These are phyloP conservation scores for Scheffersomyces titani DNA, from an alignment of 1,139 yeast genomes.

Conservation along the genomic window DNA sequence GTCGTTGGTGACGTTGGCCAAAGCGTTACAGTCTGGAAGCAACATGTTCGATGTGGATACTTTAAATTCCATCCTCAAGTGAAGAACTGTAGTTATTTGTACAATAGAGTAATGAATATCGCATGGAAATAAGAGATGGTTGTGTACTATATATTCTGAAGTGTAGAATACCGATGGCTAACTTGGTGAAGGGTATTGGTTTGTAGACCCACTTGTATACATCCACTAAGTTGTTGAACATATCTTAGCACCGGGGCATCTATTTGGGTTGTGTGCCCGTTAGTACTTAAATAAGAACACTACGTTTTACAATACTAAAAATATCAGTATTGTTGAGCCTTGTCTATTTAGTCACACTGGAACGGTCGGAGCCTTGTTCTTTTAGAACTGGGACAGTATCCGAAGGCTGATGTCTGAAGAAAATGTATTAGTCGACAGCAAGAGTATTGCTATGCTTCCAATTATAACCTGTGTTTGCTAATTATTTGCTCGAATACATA, in stretches of 20 bases:
- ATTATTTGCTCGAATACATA: too few species aligned
- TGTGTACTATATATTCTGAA: not conserved
- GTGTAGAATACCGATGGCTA: not conserved
- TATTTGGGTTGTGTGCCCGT: too few species aligned
- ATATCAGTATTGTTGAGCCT: not conserved
- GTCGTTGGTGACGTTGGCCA: conserved; percentile 63
- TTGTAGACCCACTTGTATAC: too few species aligned
- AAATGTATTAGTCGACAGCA: too few species aligned
- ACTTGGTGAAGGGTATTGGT: too few species aligned
- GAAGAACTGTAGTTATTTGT: not conserved
- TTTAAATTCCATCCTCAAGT: conserved; percentile 39
- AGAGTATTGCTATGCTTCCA: too few species aligned
- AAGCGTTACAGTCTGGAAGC: conserved; percentile 64
- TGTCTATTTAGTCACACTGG: not conserved
- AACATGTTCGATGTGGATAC: conserved; percentile 68
- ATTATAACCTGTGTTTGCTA: too few species aligned
- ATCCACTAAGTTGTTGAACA: too few species aligned
- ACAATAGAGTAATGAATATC: conserved; percentile 6
- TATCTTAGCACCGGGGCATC: too few species aligned
- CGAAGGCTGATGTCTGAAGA: too few species aligned
- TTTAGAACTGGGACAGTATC: too few species aligned
- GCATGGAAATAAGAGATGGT: conserved; percentile 13
- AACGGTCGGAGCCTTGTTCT: not conserved
- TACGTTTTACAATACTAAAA: not conserved
- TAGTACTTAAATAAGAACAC: too few species aligned